Percentiles rank a stretch among this genome's conserved stretches.
Conservation (phyloP, 2,329 filamentous ascomycete species). For the Alternaria longipes region DNA sequence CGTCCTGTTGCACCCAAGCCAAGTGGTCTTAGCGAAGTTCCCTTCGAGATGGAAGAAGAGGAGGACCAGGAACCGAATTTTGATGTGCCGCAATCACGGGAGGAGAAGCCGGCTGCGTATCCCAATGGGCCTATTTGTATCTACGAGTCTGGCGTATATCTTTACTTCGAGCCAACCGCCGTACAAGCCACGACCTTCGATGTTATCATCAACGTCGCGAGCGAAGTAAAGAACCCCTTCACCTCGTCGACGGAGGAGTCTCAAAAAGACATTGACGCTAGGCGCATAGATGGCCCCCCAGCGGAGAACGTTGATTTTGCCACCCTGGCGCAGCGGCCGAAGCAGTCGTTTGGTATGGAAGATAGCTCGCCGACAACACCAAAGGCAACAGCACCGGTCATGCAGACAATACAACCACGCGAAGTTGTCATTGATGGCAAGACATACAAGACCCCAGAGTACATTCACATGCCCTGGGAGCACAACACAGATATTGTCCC, state of each 20-base stretch:
- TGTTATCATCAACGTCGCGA: conserved; percentile 84
- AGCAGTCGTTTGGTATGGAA: conserved; percentile 40
- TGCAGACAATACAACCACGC: conserved; percentile 39
- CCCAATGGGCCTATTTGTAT: conserved; percentile 84
- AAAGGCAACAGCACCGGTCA: conserved; percentile 61
- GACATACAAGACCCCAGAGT: conserved; percentile 69
- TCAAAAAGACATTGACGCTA: conserved; percentile 48
- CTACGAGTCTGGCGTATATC: conserved; percentile 78
- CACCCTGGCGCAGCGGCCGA: conserved; percentile 38
- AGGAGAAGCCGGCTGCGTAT: conserved; percentile 80
- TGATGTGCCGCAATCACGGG: conserved; percentile 66
- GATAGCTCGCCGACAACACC: conserved; percentile 59
- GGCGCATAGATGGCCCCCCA: conserved; percentile 47
- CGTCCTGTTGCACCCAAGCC: conserved; percentile 45
- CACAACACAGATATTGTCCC: conserved; percentile 87
- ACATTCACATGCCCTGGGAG: conserved; percentile 88
- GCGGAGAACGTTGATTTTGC: conserved; percentile 50
- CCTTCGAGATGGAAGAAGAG: conserved; percentile 77
- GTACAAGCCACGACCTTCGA: conserved; percentile 82
- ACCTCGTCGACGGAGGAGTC: conserved; percentile 40
- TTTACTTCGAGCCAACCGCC: conserved; percentile 81
- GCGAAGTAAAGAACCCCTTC: conserved; percentile 83
- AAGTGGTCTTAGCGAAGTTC: conserved; percentile 63
- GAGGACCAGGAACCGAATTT: conserved; percentile 65
- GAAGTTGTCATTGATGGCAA: conserved; percentile 39